Evolutionary conservation across 1,284 basidiomycete genomes (phyloP).

Genomic region (Hypsizygus ulmarius): DNA sequence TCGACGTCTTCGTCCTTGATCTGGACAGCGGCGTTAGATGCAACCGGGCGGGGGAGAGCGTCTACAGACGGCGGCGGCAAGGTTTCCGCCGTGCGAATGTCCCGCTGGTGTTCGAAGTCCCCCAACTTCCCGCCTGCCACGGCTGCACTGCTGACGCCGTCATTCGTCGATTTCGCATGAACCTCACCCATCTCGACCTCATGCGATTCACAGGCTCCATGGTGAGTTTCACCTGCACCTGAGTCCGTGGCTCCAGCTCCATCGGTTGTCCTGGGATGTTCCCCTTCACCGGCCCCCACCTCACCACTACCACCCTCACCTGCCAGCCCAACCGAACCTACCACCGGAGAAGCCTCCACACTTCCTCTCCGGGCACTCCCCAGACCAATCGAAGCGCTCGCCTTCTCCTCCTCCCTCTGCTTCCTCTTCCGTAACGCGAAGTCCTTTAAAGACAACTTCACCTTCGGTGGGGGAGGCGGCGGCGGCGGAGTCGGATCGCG

Average conservation of each 20-base stretch:
- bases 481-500: slow-evolving; percentile 14
- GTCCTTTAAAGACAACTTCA: slow-evolving; percentile 50
- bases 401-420: slow-evolving; percentile 41
- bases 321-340: background rate
- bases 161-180: too few relatives aligned
- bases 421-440: slow-evolving; percentile 47
- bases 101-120: background rate
- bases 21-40: too few relatives aligned
- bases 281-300: background rate
- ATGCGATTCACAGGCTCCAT: too few relatives aligned
- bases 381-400: too few relatives aligned
- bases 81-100: background rate
- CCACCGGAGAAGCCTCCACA: slow-evolving; percentile 9
- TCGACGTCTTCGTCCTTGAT: slow-evolving; percentile 14
- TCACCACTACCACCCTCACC: background rate
- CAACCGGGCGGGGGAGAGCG: too few relatives aligned
- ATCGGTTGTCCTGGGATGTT: background rate
- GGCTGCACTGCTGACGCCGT: too few relatives aligned
- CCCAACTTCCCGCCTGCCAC: too few relatives aligned
- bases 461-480: slow-evolving; percentile 35
- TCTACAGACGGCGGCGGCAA: background rate
- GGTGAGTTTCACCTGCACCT: too few relatives aligned
- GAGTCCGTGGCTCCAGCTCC: background rate
- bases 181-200: too few relatives aligned
- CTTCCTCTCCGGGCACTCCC: too few relatives aligned